A percentile compares a stretch with the other conserved stretches of the same genome.
These are phyloP conservation scores for Pichia nanzhaoensis DNA, from an alignment of 805 yeast species.

Conservation along the genomic window DNA sequence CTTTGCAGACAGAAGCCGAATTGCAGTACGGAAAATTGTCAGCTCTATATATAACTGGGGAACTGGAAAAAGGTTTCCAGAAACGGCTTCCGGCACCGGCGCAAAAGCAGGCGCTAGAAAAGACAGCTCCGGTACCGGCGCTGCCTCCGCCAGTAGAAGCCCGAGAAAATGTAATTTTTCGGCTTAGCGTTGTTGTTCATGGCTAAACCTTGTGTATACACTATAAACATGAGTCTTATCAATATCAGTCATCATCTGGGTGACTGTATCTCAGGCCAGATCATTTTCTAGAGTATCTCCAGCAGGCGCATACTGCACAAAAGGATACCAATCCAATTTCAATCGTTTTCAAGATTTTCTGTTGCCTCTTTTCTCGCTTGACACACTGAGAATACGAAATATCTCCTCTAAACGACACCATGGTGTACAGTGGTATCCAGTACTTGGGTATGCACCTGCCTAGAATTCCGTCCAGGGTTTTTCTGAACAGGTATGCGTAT, in stretches of 20 bases:
- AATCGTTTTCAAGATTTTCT: constrained; percentile 35
- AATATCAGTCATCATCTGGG: too few species aligned
- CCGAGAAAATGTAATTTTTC: too few species aligned
- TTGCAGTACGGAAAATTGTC: too few species aligned
- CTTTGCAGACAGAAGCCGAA: too few species aligned
- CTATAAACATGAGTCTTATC: too few species aligned
- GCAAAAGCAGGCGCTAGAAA: neutral
- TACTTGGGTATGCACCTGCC: constrained; percentile 50
- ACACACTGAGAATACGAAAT: constrained; percentile 70
- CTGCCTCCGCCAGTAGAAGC: neutral
- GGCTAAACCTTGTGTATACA: too few species aligned
- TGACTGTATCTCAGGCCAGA: too few species aligned
- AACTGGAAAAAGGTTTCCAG: too few species aligned
- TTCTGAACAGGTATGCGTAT: constrained; percentile 52
- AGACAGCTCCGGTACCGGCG: constrained; percentile 2
- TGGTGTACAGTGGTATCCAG: constrained; percentile 86
- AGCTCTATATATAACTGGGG: too few species aligned
- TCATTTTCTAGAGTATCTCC: neutral
- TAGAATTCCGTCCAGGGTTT: constrained; percentile 58
- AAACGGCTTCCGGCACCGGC: neutral
- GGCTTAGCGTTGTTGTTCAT: too few species aligned
- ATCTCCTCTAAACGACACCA: constrained; percentile 87
- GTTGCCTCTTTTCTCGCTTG: constrained; percentile 47
- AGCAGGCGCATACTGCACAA: constrained; percentile 1
- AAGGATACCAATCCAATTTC: constrained; percentile 18